Base-by-base conservation (phyloP, 2,329 filamentous ascomycete species). In the Beauveria rudraprayagi region DNA sequence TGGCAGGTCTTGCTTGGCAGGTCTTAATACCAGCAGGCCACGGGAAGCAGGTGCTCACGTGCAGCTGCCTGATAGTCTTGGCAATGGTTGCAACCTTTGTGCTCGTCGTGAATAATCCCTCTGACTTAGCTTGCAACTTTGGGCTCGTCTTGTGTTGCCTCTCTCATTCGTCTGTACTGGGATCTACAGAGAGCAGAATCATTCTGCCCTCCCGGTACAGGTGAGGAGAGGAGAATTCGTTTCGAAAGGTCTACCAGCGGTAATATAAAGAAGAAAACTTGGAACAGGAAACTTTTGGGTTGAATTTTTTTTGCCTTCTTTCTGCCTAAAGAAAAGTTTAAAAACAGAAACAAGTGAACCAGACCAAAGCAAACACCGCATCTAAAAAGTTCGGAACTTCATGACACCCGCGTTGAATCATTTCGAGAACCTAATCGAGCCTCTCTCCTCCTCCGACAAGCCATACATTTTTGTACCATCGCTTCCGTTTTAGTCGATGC, bases 291-390 rank as follows among this genome's bases (percentile, higher is more conserved):
- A 26, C 48, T 60, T 58, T 60, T 46, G 56, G 48, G 26, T 53
- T 53, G 14, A 55, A n/a, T 48, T 47, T 40, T 46, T 46, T 48
- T 61, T 16, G 41, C 5, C 24, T 40, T 54, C 22, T 56, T 50
- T 61, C 51, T 19, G 63, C 57, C 51, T 52, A 60, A 62, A 56
- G 62, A 51, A 57, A 65, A 54, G 56, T 37, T 50, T 60, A 56
- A 62, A 62, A 65, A 54, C 56, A 63, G 52, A 65, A 55, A 63
- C 55, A 63, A 61, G 56, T 34, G 26, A 61, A 61, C 50, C 50
- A 61, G 58, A 56, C 51, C 52, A 56, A 56, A 56, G 37, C 52
- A 56, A 61, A 61, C 59, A 61, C 59, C 59, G 47, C 44, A 51
- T 61, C 52, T 56, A 60, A 51, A 60, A 56, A 61, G 52, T 51